These are phyloP conservation scores for Salisapilia sapeloensis DNA, from an alignment of 352 stramenopile species.

Conservation along the genomic window DNA sequence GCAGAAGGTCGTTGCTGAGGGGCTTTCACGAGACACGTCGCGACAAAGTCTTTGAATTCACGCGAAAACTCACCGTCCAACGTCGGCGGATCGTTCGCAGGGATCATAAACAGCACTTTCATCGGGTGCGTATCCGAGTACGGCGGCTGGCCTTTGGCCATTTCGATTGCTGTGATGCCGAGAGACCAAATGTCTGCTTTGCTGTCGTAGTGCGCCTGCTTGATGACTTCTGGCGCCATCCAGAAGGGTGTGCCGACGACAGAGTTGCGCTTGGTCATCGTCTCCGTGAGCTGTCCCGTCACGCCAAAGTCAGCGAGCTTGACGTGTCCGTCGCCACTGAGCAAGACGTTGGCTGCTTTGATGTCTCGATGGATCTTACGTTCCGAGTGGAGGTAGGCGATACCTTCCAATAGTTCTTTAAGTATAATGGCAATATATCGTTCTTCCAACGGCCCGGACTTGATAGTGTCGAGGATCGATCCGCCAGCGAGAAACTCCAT, in stretches of 20 bases:
- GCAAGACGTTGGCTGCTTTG: slow-evolving; percentile 67
- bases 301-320: slow-evolving; percentile 80
- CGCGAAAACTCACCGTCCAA: slow-evolving; percentile 66
- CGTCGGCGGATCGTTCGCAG: slow-evolving; percentile 81
- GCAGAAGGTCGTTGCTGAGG: slow-evolving; percentile 73
- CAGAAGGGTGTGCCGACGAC: slow-evolving; percentile 97
- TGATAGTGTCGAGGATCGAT: slow-evolving; percentile 82
- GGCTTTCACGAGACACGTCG: slow-evolving; percentile 74
- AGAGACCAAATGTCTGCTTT: slow-evolving; percentile 97
- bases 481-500: slow-evolving; percentile 90
- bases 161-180: slow-evolving; percentile 97
- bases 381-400: slow-evolving; percentile 69
- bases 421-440: slow-evolving; percentile 73
- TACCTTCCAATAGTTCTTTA: slow-evolving; percentile 52
- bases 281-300: slow-evolving; percentile 91
- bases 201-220: slow-evolving; percentile 88
- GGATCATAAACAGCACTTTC: slow-evolving; percentile 98
- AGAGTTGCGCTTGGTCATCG: slow-evolving; percentile 94
- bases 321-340: slow-evolving; percentile 62
- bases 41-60: slow-evolving; percentile 81
- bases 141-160: slow-evolving; percentile 93
- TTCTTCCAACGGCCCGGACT: slow-evolving; percentile 51
- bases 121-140: slow-evolving; percentile 94
- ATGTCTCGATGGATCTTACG: slow-evolving; percentile 79
- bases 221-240: slow-evolving; percentile 88